phyloP scores from a whole-genome alignment of 2,329 filamentous ascomycete genomes.

The Paecilomyces variotii region DNA sequence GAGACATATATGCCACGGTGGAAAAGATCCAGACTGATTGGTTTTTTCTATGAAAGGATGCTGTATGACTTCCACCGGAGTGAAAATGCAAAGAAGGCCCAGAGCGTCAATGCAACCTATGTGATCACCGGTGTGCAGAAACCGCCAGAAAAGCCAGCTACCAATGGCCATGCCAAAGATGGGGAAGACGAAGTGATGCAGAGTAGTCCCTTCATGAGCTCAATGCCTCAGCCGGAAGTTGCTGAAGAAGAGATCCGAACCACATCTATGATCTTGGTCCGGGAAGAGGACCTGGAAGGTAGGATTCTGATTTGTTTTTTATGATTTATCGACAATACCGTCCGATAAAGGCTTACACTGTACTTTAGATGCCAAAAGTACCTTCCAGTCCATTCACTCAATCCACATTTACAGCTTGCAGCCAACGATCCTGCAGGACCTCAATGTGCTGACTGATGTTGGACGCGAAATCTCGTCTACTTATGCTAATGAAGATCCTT shows the following conservation, averaged over 20 bases:
- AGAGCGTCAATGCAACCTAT: conserved; percentile 86
- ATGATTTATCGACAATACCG: background rate
- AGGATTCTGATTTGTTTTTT: conserved; percentile 10
- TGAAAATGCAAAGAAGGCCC: conserved; percentile 66
- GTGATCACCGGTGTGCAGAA: conserved; percentile 65
- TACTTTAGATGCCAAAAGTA: conserved; percentile 52
- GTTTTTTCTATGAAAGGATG: conserved; percentile 50
- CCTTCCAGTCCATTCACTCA: conserved; percentile 65
- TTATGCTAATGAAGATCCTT: conserved; percentile 50
- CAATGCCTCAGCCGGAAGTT: conserved; percentile 48
- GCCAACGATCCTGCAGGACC: conserved; percentile 60
- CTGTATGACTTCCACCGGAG: conserved; percentile 74
- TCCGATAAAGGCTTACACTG: background rate
- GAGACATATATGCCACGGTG: background rate
- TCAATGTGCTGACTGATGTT: conserved; percentile 64
- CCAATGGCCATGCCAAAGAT: conserved; percentile 41
- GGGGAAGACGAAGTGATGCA: conserved; percentile 57
- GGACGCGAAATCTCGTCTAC: conserved; percentile 55
- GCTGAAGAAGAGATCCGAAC: conserved; percentile 46
- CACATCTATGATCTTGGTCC: conserved; percentile 57
- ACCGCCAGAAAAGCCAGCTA: conserved; percentile 20
- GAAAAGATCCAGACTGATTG: conserved; percentile 2
- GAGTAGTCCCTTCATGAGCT: conserved; percentile 61
- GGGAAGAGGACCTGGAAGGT: conserved; percentile 67
- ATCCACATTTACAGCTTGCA: conserved; percentile 86